Base-by-base conservation (phyloP, 2,329 filamentous ascomycete species). In the Cladosporium sp. region DNA sequence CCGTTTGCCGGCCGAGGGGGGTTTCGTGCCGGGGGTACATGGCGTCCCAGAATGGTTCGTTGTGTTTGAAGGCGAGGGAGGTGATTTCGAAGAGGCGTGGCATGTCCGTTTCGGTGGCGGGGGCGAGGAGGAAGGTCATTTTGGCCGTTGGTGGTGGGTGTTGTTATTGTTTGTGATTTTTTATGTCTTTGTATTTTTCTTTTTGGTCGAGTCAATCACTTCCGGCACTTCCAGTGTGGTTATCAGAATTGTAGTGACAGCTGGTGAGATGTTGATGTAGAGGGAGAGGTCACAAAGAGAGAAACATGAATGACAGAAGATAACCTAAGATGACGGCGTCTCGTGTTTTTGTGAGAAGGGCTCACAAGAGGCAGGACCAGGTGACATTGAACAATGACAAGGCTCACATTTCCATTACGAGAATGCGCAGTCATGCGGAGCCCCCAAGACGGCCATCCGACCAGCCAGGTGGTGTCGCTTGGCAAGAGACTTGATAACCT, bases 81-180 rank as follows among this genome's bases (percentile, higher is more conserved):
- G 55, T 50, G 50, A 63, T 58, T 43, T 62, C 59, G 49, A 66
- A 64, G 52, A 64, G 54, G 16, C 59, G 55, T 29, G 52, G 41
- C 55, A 65, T 60, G 52, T 65, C 63, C 15, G 54, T 55, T 35
- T 66, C 61, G 43, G 56, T 51, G 15, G 61, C 60, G 16, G 59
- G 56, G 16, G 55, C 46, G 12, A 57, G 50, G 30, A 56, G 48
- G 48, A 57, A 47, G 8, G 35, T 35, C 52, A 56, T 57, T 3
- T 43, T 54, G 55, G 62, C 27, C 16, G 18, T 13, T 25, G 7
- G 32, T 40, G 13, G 12, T 15, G n/a, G 12, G 5, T 13, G 27
- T 43, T 16, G 12, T 15, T 3, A 1, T 35, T 18, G 32, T n/a
- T 16, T n/a, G 11, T 35, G 15, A 7, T n/a, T n/a, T 16, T 35